A percentile compares a stretch with the other conserved stretches of the same genome.
Evolutionary conservation across 1,139 yeast species (phyloP).

Genomic region (Yamadazyma diospyri): DNA sequence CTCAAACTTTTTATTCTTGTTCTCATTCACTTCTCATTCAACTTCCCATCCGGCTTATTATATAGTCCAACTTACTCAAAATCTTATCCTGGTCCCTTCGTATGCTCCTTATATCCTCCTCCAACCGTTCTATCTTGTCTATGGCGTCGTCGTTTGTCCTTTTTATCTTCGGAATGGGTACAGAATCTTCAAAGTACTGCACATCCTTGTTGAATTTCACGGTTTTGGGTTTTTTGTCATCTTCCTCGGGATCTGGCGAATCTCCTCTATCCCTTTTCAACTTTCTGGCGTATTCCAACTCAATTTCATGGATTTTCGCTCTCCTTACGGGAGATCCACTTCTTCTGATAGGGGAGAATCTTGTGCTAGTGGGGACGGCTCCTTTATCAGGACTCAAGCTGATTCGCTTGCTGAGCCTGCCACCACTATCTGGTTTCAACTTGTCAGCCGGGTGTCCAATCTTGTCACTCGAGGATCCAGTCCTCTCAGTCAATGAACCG

Average conservation of each 20-base stretch:
- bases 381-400: constrained; percentile 1
- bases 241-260: background rate
- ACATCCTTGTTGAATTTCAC: constrained; percentile 17
- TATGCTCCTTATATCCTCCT: constrained; percentile 9
- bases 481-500: too few relatives aligned
- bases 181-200: constrained; percentile 9
- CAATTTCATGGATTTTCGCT: constrained; percentile 28
- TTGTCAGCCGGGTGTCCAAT: background rate
- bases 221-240: constrained; percentile 9
- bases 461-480: too few relatives aligned
- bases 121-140: constrained; percentile 2
- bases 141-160: too few relatives aligned
- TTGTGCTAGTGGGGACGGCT: background rate
- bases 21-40: constrained; percentile 3
- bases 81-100: constrained; percentile 15
- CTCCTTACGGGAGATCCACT: constrained; percentile 39
- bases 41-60: constrained; percentile 5
- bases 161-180: constrained; percentile 7
- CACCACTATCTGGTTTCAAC: constrained; percentile 4
- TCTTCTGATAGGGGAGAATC: constrained; percentile 27
- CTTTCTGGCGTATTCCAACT: constrained; percentile 14
- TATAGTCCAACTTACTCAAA: constrained; percentile 13
- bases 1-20: too few relatives aligned
- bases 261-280: constrained; percentile 4
- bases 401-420: constrained; percentile 1